A percentile compares a stretch with the other conserved stretches of the same genome.
These are phyloP conservation scores for Ceratocystis papillata DNA, from an alignment of 2,329 filamentous ascomycete species.

Conservation along the genomic window DNA sequence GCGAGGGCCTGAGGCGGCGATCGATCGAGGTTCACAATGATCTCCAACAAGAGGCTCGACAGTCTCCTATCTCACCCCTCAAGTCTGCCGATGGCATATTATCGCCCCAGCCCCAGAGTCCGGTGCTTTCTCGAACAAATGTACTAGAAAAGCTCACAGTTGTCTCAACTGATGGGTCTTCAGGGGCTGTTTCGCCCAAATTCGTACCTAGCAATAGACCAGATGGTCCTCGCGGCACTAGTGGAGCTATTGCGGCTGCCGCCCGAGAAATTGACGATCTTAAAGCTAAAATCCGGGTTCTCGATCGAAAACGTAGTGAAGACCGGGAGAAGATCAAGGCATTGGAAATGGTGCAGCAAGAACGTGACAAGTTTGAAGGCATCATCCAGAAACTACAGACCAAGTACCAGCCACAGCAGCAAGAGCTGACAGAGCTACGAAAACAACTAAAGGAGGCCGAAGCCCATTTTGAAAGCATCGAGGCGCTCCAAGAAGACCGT, in stretches of 20 bases:
- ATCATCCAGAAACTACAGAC: slow-evolving; percentile 85
- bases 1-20: slow-evolving; percentile 31
- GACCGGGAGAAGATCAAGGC: slow-evolving; percentile 75
- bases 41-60: slow-evolving; percentile 13
- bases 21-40: slow-evolving; percentile 34
- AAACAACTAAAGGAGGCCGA: slow-evolving; percentile 70
- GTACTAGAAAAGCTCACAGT: slow-evolving; percentile 37
- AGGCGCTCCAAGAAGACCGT: slow-evolving; percentile 65
- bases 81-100: slow-evolving; percentile 44
- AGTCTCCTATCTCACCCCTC: slow-evolving; percentile 34
- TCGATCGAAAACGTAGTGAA: slow-evolving; percentile 79
- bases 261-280: slow-evolving; percentile 71
- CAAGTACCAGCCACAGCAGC: slow-evolving; percentile 76
- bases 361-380: slow-evolving; percentile 65
- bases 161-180: slow-evolving; percentile 17
- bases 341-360: slow-evolving; percentile 63
- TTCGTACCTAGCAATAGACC: slow-evolving; percentile 25
- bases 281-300: slow-evolving; percentile 72
- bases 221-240: slow-evolving; percentile 30
- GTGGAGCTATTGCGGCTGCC: slow-evolving; percentile 40
- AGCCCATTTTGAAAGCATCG: slow-evolving; percentile 45
- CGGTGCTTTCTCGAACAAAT: slow-evolving; percentile 41
- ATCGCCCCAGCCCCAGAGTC: slow-evolving; percentile 42
- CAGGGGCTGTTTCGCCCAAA: slow-evolving; percentile 28
- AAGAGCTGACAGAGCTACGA: slow-evolving; percentile 65